Percentiles rank a stretch among this genome's conserved stretches.
phyloP scores from a whole-genome alignment of 1,139 yeast species.

The Cylindricascospora bacillispora region DNA sequence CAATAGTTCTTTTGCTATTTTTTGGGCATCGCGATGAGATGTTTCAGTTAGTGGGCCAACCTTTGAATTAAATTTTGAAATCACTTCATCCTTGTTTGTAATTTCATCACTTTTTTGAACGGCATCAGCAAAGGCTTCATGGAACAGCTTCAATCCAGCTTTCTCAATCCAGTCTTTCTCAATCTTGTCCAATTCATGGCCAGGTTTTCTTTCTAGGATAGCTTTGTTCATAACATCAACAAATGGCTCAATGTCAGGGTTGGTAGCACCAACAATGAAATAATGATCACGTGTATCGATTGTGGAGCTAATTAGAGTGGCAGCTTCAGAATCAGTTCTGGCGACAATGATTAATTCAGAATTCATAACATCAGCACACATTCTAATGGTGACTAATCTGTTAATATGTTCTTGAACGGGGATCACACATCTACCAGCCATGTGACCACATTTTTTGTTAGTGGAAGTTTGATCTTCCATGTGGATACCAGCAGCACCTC shows the following conservation, averaged over 20 bases:
- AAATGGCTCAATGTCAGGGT: conserved; percentile 64
- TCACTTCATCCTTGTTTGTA: conserved; percentile 52
- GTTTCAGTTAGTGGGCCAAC: conserved; percentile 66
- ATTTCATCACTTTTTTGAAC: conserved; percentile 37
- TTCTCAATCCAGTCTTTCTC: conserved; percentile 75
- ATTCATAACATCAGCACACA: conserved; percentile 89
- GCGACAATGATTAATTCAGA: conserved; percentile 80
- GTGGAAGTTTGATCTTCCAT: conserved; percentile 99
- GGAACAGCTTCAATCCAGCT: conserved; percentile 82
- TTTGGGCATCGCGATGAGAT: conserved; percentile 72
- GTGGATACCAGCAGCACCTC: conserved; percentile 98
- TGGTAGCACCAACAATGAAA: conserved; percentile 82
- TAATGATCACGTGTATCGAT: conserved; percentile 93
- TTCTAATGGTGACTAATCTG: conserved; percentile 86
- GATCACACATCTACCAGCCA: conserved; percentile 97
- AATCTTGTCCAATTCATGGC: conserved; percentile 54
- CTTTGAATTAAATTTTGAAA: conserved; percentile 51
- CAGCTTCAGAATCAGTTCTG: conserved; percentile 96
- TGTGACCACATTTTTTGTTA: conserved; percentile 90
- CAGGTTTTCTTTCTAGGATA: conserved; percentile 59
- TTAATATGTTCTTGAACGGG: conserved; percentile 96
- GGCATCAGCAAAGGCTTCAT: conserved; percentile 82
- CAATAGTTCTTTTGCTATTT: conserved; percentile 58
- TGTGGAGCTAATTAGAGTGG: conserved; percentile 84
- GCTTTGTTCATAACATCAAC: conserved; percentile 74